Evolutionary conservation across 495 filamentous ascomycete genomes (phyloP).

Genomic region (Haplographium delicatum): DNA sequence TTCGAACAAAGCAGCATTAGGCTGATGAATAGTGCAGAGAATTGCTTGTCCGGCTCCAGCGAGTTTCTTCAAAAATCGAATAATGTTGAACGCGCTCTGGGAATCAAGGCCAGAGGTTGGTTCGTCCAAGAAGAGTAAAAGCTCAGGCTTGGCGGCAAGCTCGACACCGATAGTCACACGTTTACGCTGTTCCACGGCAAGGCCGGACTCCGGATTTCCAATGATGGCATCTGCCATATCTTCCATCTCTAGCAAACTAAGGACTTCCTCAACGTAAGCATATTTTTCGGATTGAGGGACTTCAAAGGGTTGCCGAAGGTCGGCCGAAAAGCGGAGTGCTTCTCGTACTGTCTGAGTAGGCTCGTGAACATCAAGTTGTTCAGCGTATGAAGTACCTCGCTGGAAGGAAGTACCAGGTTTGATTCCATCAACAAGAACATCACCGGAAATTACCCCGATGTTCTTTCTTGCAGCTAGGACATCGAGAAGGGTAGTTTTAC

Average conservation of each 20-base stretch:
- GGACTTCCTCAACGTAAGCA: slow-evolving; percentile 56
- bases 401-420: slow-evolving; percentile 67
- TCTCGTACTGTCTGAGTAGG: slow-evolving; percentile 42
- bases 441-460: slow-evolving; percentile 49
- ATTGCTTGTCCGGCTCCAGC: slow-evolving; percentile 81
- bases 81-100: slow-evolving; percentile 82
- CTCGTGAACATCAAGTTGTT: slow-evolving; percentile 84
- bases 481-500: slow-evolving; percentile 66
- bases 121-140: slow-evolving; percentile 86
- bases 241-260: slow-evolving; percentile 66
- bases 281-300: slow-evolving; percentile 47
- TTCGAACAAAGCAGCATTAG: slow-evolving; percentile 79
- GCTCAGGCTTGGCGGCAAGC: slow-evolving; percentile 76
- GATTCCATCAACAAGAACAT: slow-evolving; percentile 76
- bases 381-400: slow-evolving; percentile 76
- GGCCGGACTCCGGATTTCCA: slow-evolving; percentile 65
- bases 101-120: slow-evolving; percentile 85
- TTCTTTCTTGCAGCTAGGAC: slow-evolving; percentile 48
- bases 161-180: slow-evolving; percentile 89
- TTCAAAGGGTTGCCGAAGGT: slow-evolving; percentile 39
- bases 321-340: slow-evolving; percentile 43
- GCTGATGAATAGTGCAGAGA: slow-evolving; percentile 90
- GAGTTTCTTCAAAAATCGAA: slow-evolving; percentile 81
- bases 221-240: slow-evolving; percentile 82
- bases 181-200: slow-evolving; percentile 88